These are phyloP conservation scores for Solanum aculeatissimum DNA, from an alignment of 305 asterid genomes.

Conservation along the genomic window DNA sequence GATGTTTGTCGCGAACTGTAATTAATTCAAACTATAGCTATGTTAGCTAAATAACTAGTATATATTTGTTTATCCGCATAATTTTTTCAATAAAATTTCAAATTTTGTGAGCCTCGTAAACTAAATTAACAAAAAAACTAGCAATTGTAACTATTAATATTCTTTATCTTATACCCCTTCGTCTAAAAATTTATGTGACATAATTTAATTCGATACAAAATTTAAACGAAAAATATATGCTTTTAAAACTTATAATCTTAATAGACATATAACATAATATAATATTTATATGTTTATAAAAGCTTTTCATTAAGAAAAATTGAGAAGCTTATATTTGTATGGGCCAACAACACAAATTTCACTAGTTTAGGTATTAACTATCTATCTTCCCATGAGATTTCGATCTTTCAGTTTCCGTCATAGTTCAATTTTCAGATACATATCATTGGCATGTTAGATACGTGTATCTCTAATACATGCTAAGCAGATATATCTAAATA, in stretches of 20 bases:
- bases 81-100: background rate
- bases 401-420: no score
- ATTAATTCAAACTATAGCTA: no score
- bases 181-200: background rate
- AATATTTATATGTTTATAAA: background rate
- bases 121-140: background rate
- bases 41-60: no score
- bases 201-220: background rate
- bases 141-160: background rate
- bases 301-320: background rate
- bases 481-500: no score
- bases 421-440: no score
- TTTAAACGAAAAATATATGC: background rate
- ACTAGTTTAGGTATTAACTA: no score
- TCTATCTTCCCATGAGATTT: no score
- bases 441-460: no score
- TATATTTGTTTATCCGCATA: no score
- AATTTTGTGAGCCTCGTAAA: background rate
- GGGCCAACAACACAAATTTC: no score
- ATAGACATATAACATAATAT: background rate
- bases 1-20: no score
- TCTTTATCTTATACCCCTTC: background rate
- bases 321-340: background rate
- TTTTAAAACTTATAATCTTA: background rate
- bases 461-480: no score